Evolutionary conservation across 148 eudicot genomes (phyloP).

Genomic region (Fagopyrum tataricum): DNA sequence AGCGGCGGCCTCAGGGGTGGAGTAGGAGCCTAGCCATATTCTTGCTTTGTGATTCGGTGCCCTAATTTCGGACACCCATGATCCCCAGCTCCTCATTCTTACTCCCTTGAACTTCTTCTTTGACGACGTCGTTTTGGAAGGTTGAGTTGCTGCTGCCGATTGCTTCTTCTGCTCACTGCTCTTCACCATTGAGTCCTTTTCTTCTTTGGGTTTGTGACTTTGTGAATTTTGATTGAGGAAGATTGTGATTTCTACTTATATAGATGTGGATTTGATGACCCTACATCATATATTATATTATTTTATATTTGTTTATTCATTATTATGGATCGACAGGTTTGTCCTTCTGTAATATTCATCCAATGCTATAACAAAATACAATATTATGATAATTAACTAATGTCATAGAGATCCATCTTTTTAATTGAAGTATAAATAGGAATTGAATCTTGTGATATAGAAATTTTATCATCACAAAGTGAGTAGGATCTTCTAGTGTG

Average conservation of each 20-base stretch:
- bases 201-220: background rate
- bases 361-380: no score
- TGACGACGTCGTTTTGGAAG: background rate
- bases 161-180: background rate
- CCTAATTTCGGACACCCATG: conserved; percentile 48
- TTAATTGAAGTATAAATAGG: no score
- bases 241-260: background rate
- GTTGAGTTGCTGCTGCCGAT: background rate
- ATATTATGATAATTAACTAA: no score
- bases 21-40: conserved; percentile 1
- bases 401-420: no score
- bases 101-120: background rate
- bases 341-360: no score
- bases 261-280: background rate
- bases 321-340: no score
- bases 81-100: conserved; percentile 86
- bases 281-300: no score
- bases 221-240: background rate
- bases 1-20: background rate
- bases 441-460: no score
- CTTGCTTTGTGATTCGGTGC: background rate
- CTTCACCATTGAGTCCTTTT: background rate
- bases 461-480: no score
- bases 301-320: no score
- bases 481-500: no score